Evolutionary conservation across 73 alveolate genomes (phyloP).

Genomic region (Blepharisma japonicum): DNA sequence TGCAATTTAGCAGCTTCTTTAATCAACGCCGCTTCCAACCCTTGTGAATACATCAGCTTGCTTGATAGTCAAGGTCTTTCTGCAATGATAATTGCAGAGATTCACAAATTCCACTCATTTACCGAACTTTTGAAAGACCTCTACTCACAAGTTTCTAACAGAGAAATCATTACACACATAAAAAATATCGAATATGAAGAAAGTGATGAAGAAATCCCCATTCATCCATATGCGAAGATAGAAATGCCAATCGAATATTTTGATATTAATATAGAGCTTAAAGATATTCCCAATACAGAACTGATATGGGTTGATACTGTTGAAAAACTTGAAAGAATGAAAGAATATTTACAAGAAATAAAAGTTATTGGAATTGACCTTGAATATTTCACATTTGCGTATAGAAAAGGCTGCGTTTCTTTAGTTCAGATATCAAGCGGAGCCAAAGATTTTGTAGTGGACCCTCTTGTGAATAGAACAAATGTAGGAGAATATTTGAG

Average conservation of each 20-base stretch:
- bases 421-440: slow-evolving; percentile 7
- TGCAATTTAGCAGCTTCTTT: neutral
- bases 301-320: neutral
- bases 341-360: neutral
- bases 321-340: neutral
- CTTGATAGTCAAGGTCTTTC: neutral
- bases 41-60: neutral
- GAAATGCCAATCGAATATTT: neutral
- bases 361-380: slow-evolving; percentile 18
- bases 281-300: neutral
- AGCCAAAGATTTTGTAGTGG: slow-evolving; percentile 1
- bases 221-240: neutral
- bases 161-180: neutral
- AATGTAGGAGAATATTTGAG: neutral
- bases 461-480: slow-evolving; percentile 33
- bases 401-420: neutral
- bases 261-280: neutral
- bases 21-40: neutral
- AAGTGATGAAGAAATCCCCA: neutral
- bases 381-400: neutral
- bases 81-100: neutral
- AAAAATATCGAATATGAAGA: neutral
- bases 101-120: neutral
- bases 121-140: neutral
- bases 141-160: neutral